Evolutionary conservation across 2,329 filamentous ascomycete species (phyloP), one percentile per base, ranked within the genome.

Genomic region (Emergomyces orientalis): DNA sequence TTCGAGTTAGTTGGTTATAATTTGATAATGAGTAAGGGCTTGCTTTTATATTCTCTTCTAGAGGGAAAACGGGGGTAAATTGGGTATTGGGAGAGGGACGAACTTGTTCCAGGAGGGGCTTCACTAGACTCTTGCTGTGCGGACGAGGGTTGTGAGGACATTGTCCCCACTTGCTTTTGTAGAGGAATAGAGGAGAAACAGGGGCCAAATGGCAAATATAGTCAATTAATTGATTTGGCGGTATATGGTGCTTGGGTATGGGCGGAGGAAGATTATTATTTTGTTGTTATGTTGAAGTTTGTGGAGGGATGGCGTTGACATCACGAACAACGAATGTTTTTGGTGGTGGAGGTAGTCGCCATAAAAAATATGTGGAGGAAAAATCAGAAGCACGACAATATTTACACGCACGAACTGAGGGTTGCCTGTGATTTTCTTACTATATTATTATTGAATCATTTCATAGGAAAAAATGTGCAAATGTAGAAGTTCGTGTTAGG

Each of bases 41-140:
- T 30, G 47, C n/a, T 17, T 25, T 49, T 22, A 14, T 22, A 17
- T 22, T 11, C 19, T 11, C 14, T 60, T 60, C 14, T 17, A 47
- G 5, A n/a, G 57, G n/a, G 5, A 45, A 32, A n/a, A 14, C 25
- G 45, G 13, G 5, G 47, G n/a, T 32, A 3, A 47, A 27, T n/a
- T 45, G 39, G 14, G 62, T 34, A 27, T 37, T 60, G 39, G 49
- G 41, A 19, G 25, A n/a, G 34, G 25, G 43, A 64, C 63, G 27
- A 39, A 64, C 63, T 39, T 51, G 63, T 32, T 25, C 71, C 72
- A 54, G 70, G 68, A 59, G 71, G 69, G 65, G 69, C 66, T 60
- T 62, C 62, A 65, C 68, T 67, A 61, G 59, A 17, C 45, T 69
- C 71, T 65, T 69, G 63, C 14, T 71, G 69, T 66, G 71, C 67